A percentile compares a stretch with the other conserved stretches of the same genome.
Conservation (phyloP, 2,329 filamentous ascomycete genomes). For the Microcyclospora tardicrescens region DNA sequence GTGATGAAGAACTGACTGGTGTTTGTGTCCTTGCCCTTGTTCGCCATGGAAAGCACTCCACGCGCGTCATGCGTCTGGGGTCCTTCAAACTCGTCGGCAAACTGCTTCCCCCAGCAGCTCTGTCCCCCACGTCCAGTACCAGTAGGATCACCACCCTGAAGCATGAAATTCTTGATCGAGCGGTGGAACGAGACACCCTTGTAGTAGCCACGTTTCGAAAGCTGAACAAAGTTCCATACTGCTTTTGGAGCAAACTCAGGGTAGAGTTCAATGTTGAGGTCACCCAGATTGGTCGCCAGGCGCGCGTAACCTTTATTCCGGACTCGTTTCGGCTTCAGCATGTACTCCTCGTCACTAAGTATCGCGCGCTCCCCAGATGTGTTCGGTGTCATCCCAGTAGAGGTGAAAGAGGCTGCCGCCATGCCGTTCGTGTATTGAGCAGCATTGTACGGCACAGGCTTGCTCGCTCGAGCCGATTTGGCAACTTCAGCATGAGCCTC, state of each 20-base stretch:
- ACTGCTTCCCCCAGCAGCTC: conserved; percentile 89
- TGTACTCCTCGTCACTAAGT: conserved; percentile 88
- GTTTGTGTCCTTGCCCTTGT: conserved; percentile 97
- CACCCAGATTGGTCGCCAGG: conserved; percentile 74
- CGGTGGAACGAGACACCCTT: conserved; percentile 73
- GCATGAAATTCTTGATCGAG: conserved; percentile 94
- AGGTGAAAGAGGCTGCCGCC: conserved; percentile 89
- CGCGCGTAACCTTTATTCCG: conserved; percentile 85
- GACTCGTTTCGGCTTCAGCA: conserved; percentile 79
- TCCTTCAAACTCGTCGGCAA: conserved; percentile 85
- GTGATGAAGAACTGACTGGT: conserved; percentile 91
- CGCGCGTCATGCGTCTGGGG: conserved; percentile 70
- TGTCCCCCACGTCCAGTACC: conserved; percentile 83
- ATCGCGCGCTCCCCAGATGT: conserved; percentile 78
- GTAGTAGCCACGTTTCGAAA: conserved; percentile 87
- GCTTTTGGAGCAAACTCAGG: conserved; percentile 84
- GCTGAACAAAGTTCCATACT: conserved; percentile 90
- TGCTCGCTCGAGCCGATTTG: conserved; percentile 18
- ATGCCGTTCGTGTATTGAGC: conserved; percentile 81
- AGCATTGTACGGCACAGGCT: conserved; percentile 59
- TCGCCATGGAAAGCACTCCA: conserved; percentile 85
- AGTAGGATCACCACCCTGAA: conserved; percentile 89
- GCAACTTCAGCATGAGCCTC: conserved; percentile 34
- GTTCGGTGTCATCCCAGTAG: conserved; percentile 82
- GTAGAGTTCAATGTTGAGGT: conserved; percentile 77